These are phyloP conservation scores for Cladophialophora chaetospira DNA, from an alignment of 2,329 filamentous ascomycete species.

Conservation along the genomic window DNA sequence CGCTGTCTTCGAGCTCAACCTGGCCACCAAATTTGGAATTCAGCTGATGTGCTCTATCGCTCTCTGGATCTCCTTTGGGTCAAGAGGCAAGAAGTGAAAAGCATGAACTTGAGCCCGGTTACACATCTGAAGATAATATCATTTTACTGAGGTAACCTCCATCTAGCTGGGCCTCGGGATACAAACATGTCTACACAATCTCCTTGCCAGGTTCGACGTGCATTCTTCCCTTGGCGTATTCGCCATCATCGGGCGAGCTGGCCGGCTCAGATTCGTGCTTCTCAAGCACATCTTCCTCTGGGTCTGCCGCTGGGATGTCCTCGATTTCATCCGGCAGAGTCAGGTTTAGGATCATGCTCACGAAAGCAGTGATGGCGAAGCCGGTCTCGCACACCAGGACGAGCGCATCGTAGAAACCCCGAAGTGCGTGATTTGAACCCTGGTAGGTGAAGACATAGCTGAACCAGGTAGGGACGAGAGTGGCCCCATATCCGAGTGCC, in stretches of 20 bases:
- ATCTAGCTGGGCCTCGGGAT: neutral
- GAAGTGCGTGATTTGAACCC: constrained; percentile 67
- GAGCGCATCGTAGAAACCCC: constrained; percentile 55
- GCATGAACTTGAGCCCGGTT: too few species aligned
- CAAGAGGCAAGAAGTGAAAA: too few species aligned
- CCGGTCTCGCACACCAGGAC: constrained; percentile 69
- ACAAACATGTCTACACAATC: constrained; percentile 14
- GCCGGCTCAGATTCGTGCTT: constrained; percentile 1
- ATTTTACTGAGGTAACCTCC: too few species aligned
- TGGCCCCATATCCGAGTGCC: constrained; percentile 60
- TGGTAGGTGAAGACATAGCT: constrained; percentile 48
- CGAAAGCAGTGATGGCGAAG: constrained; percentile 66
- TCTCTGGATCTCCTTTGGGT: too few species aligned
- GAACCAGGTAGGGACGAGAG: constrained; percentile 50
- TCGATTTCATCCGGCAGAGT: constrained; percentile 74
- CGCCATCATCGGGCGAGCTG: neutral
- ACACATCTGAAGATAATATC: too few species aligned
- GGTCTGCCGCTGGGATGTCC: constrained; percentile 50
- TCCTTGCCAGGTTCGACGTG: constrained; percentile 18
- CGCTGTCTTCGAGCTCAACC: too few species aligned
- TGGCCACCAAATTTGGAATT: too few species aligned
- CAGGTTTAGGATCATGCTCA: constrained; percentile 74
- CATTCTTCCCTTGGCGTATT: constrained; percentile 7
- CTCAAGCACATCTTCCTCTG: constrained; percentile 24
- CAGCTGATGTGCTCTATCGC: too few species aligned